Base-by-base conservation (phyloP, 2,329 filamentous ascomycete species). In the Pestalotiopsis sp. region DNA sequence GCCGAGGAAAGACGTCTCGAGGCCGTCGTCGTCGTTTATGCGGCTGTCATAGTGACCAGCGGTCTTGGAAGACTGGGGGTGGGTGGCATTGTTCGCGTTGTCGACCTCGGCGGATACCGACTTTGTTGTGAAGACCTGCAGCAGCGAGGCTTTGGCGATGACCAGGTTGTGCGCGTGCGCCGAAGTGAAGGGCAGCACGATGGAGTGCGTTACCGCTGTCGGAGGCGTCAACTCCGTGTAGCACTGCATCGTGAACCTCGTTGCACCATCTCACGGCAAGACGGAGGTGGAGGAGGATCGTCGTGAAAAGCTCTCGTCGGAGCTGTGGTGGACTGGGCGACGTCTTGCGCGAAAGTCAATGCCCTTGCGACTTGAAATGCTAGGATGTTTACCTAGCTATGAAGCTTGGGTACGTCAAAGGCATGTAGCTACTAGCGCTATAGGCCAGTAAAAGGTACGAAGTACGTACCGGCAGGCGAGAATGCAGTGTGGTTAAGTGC, bases 141-240 rank as follows among this genome's bases (percentile, higher is more conserved):
- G 90, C 66, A 98, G 85, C 60, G 95, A 98, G 69, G 94, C 94
- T 83, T 95, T 97, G 76, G 94, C 94, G 82, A 99, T 90, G 73
- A 98, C 85, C 73, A 99, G 88, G 79, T 98, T 98, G 80, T 88
- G 92, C 75, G 92, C 90, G 72, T 91, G 87, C 64, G 93, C 82
- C 61, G 92, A 92, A 61, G 92, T 86, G 77, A 99, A 94, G 45
- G 94, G 89, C 56, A 97, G 83, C 70, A 86, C 88, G 76, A 98
- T 83, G 72, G 95, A 93, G 83, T 97, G 92, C 77, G 94, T 95
- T 82, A 98, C 94, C 79, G 95, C 95, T 80, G 95, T 97, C 67
- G 96, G 95, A 84, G 95, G 93, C 80, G 94, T 91, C 80, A 99
- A 87, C 87, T 99, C 96, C 78, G 94, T 95, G 84, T 98, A 98